Evolutionary conservation across 1,284 basidiomycete genomes (phyloP).

Genomic region (Melampsora americana): DNA sequence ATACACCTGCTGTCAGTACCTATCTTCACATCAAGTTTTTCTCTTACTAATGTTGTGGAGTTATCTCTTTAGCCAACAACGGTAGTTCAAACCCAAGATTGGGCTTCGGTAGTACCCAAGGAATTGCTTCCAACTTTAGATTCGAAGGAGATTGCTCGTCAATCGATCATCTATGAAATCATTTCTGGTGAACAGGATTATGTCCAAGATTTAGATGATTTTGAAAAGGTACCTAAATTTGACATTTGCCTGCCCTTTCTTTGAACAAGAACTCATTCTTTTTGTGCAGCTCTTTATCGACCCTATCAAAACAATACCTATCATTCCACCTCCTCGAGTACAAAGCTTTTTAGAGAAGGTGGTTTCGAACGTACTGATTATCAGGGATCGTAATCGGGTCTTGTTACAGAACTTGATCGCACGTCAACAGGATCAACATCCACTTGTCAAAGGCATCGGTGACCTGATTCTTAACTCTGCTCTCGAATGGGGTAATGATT

Average conservation of each 20-base stretch:
- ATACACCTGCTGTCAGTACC: slow-evolving; percentile 17
- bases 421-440: slow-evolving; percentile 80
- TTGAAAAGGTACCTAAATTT: slow-evolving; percentile 59
- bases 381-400: slow-evolving; percentile 75
- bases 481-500: slow-evolving; percentile 78
- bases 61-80: slow-evolving; percentile 63
- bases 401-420: slow-evolving; percentile 81
- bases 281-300: slow-evolving; percentile 68
- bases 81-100: slow-evolving; percentile 71
- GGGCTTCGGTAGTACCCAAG: slow-evolving; percentile 69
- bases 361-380: slow-evolving; percentile 78
- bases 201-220: slow-evolving; percentile 76
- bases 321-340: slow-evolving; percentile 66
- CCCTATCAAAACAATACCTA: slow-evolving; percentile 67
- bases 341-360: slow-evolving; percentile 80
- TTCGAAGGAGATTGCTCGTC: slow-evolving; percentile 75
- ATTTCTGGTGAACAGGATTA: slow-evolving; percentile 88
- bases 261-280: background rate
- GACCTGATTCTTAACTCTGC: slow-evolving; percentile 86
- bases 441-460: slow-evolving; percentile 79
- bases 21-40: background rate
- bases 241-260: background rate
- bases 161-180: slow-evolving; percentile 85
- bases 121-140: slow-evolving; percentile 68
- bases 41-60: background rate